A percentile compares a stretch with the other conserved stretches of the same genome.
These are phyloP conservation scores for Pseudozyma tsukubaensis DNA, from an alignment of 1,284 basidiomycete species.

Conservation along the genomic window DNA sequence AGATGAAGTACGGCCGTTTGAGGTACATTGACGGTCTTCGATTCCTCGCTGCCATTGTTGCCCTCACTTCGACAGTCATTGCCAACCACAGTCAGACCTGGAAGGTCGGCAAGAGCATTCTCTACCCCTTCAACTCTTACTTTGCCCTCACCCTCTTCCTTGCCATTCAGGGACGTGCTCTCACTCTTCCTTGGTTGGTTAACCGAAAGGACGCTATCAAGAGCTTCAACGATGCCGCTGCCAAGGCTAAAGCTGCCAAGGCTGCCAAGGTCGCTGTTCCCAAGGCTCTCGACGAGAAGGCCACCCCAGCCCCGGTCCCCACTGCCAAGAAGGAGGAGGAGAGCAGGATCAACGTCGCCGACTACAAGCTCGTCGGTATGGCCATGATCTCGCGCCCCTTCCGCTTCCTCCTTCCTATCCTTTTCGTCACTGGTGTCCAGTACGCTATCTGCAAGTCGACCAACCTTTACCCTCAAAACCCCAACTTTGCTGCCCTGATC, in stretches of 20 bases:
- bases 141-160: constrained; percentile 50
- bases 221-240: constrained; percentile 33
- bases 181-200: constrained; percentile 42
- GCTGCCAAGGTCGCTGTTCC: constrained; percentile 25
- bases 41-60: constrained; percentile 36
- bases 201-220: constrained; percentile 28
- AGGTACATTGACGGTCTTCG: constrained; percentile 46
- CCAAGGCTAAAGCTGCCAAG: constrained; percentile 34
- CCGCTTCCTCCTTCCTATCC: constrained; percentile 45
- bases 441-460: constrained; percentile 42
- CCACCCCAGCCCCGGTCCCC: constrained; percentile 4
- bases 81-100: constrained; percentile 14
- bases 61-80: constrained; percentile 40
- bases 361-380: constrained; percentile 47
- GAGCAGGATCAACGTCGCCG: constrained; percentile 39
- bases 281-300: constrained; percentile 36
- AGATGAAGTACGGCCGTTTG: constrained; percentile 49
- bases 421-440: constrained; percentile 48
- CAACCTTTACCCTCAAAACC: constrained; percentile 27
- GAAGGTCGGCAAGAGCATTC: constrained; percentile 38
- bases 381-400: constrained; percentile 48
- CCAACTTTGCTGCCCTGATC: constrained; percentile 39
- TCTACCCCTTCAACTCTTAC: constrained; percentile 46
- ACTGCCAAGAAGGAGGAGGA: constrained; percentile 7
- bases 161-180: constrained; percentile 37